Evolutionary conservation across 495 filamentous ascomycete species (phyloP), one percentile per base, ranked within the genome.

Genomic region (Trypethelium eluteriae): DNA sequence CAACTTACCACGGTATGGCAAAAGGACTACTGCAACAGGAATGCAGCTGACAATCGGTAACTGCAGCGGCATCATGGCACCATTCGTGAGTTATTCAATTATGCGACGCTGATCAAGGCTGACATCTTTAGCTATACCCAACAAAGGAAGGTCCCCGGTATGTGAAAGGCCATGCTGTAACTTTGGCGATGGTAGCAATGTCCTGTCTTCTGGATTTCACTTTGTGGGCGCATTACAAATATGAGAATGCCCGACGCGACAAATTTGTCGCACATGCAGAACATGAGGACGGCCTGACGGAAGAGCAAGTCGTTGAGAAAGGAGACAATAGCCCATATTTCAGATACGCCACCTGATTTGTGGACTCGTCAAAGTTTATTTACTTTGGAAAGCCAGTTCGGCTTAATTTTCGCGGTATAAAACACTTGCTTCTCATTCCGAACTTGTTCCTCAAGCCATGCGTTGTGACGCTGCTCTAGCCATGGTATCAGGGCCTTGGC

Each of bases 31-130:
- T 12, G 88, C 86, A 0, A 88, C 82, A 1, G 88, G 87, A 0
- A 70, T 92, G 71, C 88, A 91, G 74, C 76, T 91, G 35, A 89
- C 84, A 0, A 81, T 86, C 53, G 89, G 87, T 14, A 91, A 91
- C 72, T 74, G 80, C 12, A 81, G 82, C 38, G 89, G 89, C 0
- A 86, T 92, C 65, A 86, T 89, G 84, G 80, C 85, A 2, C 82
- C 84, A 0, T 90, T 89, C 65, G 80, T 90, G 68, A 79, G 75
- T 35, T 11, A 10, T 61, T 62, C 4, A 34, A n/a, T 12, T 68
- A 35, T 35, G 66, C 2, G 25, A 46, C 1, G 12, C 25, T 9
- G 32, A 18, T 65, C 4, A 10, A n/a, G 62, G 38, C 35, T 62
- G 16, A 66, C 38, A 38, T 56, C 2, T 18, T 18, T 16, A 76